phyloP scores from a whole-genome alignment of 1,284 basidiomycete genomes.

The Ceratobasidium sp. region DNA sequence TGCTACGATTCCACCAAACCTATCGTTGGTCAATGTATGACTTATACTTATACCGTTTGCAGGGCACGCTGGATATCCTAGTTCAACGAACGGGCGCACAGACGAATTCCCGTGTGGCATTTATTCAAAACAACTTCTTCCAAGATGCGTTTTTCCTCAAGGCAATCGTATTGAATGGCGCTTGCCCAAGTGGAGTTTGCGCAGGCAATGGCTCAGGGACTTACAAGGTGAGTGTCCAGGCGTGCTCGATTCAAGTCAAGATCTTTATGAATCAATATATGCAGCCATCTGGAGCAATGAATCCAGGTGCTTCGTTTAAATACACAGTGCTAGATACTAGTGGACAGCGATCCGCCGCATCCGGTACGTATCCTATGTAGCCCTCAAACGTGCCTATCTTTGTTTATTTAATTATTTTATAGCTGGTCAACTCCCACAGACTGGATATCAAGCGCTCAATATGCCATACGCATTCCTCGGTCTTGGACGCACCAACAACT shows the following conservation, averaged over 20 bases:
- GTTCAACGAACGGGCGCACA: constrained; percentile 83
- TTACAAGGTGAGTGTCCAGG: constrained; percentile 73
- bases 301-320: constrained; percentile 95
- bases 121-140: constrained; percentile 98
- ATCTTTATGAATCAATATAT: constrained; percentile 5
- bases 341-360: constrained; percentile 89
- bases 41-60: constrained; percentile 20
- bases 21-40: background rate
- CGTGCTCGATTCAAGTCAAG: no score
- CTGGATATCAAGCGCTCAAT: constrained; percentile 86
- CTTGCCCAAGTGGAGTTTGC: constrained; percentile 84
- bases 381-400: constrained; percentile 28
- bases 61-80: constrained; percentile 94
- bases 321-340: constrained; percentile 95
- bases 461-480: constrained; percentile 97
- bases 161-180: constrained; percentile 93
- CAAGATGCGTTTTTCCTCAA: constrained; percentile 99
- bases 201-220: constrained; percentile 65
- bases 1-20: constrained; percentile 4
- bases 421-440: constrained; percentile 94
- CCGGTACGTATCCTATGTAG: constrained; percentile 63
- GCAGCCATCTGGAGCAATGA: constrained; percentile 92
- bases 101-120: constrained; percentile 63
- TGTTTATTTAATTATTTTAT: constrained; percentile 1
- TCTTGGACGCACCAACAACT: constrained; percentile 99